phyloP scores from a whole-genome alignment of 2,329 filamentous ascomycete species.

The Davidsoniella eucalypti region DNA sequence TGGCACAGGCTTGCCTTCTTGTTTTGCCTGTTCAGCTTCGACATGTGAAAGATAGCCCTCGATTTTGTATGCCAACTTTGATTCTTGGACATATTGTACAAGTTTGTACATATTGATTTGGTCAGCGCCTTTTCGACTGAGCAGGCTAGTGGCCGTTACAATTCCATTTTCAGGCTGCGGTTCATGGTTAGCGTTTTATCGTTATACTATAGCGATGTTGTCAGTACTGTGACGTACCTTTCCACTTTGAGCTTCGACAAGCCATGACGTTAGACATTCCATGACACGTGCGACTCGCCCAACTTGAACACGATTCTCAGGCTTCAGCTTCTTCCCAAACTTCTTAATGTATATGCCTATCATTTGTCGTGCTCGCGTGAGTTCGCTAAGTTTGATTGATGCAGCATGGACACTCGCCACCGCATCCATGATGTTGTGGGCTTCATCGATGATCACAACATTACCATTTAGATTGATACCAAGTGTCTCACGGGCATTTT shows the following conservation, averaged over 20 bases:
- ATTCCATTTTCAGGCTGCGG: slow-evolving; percentile 41
- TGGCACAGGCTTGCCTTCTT: slow-evolving; percentile 13
- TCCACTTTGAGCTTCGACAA: slow-evolving; percentile 35
- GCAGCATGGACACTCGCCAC: slow-evolving; percentile 76
- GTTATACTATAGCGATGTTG: background rate
- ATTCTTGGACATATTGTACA: slow-evolving; percentile 73
- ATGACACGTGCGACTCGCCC: slow-evolving; percentile 74
- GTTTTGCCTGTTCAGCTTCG: slow-evolving; percentile 29
- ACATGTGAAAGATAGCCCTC: slow-evolving; percentile 65
- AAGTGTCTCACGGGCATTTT: slow-evolving; percentile 71
- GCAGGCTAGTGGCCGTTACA: slow-evolving; percentile 53
- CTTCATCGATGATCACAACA: slow-evolving; percentile 91
- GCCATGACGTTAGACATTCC: slow-evolving; percentile 57
- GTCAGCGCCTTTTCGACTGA: slow-evolving; percentile 74
- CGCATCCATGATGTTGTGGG: slow-evolving; percentile 94
- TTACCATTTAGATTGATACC: slow-evolving; percentile 74
- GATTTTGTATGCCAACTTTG: slow-evolving; percentile 84
- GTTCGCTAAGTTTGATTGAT: slow-evolving; percentile 54
- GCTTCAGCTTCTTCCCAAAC: slow-evolving; percentile 78
- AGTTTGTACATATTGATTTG: slow-evolving; percentile 91
- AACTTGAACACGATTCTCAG: slow-evolving; percentile 80
- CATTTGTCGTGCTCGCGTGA: slow-evolving; percentile 57
- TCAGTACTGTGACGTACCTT: slow-evolving; percentile 24
- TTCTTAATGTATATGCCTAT: slow-evolving; percentile 69
- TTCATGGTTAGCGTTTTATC: slow-evolving; percentile 15